phyloP scores from a whole-genome alignment of 257 asterid genomes.

The Solanum pennellii region DNA sequence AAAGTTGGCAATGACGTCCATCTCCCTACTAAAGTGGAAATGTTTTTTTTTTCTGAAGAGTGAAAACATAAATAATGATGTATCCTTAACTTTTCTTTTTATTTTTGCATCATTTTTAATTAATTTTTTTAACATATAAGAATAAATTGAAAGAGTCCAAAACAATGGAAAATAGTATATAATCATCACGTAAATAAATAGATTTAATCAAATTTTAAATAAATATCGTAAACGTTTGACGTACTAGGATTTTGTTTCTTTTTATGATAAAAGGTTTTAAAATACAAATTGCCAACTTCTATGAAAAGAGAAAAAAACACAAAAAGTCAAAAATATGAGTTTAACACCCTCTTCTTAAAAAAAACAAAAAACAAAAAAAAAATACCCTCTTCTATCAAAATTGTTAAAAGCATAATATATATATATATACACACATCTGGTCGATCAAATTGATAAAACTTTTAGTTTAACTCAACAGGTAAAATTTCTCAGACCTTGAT shows the following conservation, averaged over 20 bases:
- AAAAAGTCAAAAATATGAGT: background rate
- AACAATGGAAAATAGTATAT: background rate
- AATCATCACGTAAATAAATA: background rate
- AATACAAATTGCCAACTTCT: background rate
- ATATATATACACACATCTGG: no score
- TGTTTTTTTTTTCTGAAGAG: background rate
- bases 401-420: no score
- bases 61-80: background rate
- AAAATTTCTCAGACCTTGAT: no score
- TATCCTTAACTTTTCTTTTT: background rate
- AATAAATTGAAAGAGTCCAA: background rate
- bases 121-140: background rate
- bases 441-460: no score
- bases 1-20: background rate
- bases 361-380: no score
- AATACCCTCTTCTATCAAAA: no score
- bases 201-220: background rate
- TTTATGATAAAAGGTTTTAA: background rate
- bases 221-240: background rate
- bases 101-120: background rate
- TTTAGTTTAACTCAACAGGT: no score
- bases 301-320: background rate
- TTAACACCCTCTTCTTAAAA: background rate
- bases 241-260: background rate
- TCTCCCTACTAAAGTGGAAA: background rate